Evolutionary conservation across 306 rosid species (phyloP).

Genomic region (Neltuma alba): DNA sequence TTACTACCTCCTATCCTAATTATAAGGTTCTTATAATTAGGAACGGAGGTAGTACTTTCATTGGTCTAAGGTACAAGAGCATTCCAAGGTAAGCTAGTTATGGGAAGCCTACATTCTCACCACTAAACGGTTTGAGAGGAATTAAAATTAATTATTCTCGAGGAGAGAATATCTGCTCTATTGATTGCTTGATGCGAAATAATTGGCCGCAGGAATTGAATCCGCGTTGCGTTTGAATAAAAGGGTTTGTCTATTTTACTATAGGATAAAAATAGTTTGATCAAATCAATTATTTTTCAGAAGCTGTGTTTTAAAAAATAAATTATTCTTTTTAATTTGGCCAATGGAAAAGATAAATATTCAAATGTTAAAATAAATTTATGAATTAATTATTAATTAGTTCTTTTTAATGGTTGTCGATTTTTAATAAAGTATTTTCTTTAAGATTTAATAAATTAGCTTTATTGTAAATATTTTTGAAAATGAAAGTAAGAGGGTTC

Average conservation of each 20-base stretch:
- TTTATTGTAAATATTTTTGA: too few relatives aligned
- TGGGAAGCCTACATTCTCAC: slow-evolving; percentile 4
- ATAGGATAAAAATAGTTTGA: neutral
- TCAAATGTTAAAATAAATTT: neutral
- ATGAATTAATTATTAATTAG: too few relatives aligned
- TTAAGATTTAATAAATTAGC: too few relatives aligned
- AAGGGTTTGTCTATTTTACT: too few relatives aligned
- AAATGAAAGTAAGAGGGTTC: too few relatives aligned
- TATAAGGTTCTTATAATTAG: too few relatives aligned
- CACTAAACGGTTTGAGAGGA: neutral
- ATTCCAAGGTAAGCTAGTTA: neutral
- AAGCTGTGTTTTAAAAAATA: neutral
- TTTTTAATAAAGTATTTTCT: too few relatives aligned
- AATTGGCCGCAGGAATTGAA: neutral
- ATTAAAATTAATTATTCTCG: slow-evolving; percentile 3
- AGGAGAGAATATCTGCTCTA: neutral
- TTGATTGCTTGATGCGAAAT: neutral
- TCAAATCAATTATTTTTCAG: neutral
- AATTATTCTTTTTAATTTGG: too few relatives aligned
- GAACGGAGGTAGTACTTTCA: too few relatives aligned
- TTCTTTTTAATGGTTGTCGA: neutral
- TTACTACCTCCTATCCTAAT: too few relatives aligned
- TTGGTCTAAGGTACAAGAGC: neutral
- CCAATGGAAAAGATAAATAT: too few relatives aligned
- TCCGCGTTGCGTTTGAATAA: neutral